Evolutionary conservation across 2,329 filamentous ascomycete species (phyloP).

Genomic region (Nothophaeocryptopus gaeumannii): DNA sequence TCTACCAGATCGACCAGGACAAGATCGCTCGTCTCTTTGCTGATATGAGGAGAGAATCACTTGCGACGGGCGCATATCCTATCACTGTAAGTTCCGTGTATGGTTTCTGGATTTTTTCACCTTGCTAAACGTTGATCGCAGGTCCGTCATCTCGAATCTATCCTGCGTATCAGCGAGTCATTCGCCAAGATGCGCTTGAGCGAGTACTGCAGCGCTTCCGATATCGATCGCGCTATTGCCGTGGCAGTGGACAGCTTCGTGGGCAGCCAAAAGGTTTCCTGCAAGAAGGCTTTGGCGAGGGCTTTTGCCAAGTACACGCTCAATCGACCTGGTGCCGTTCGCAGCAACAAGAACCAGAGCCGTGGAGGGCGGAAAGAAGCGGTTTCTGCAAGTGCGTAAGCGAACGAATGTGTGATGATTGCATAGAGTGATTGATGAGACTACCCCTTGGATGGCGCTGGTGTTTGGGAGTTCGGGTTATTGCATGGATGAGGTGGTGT

Average conservation of each 20-base stretch:
- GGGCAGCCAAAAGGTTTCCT: constrained; percentile 92
- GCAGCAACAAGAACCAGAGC: constrained; percentile 14
- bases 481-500: not conserved
- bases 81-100: constrained; percentile 72
- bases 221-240: constrained; percentile 95
- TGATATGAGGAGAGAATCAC: constrained; percentile 89
- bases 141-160: constrained; percentile 96
- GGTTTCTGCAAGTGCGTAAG: constrained; percentile 25
- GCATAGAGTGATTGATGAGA: too few relatives aligned
- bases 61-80: constrained; percentile 93
- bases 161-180: constrained; percentile 89
- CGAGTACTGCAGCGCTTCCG: constrained; percentile 83
- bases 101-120: not conserved
- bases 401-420: not conserved
- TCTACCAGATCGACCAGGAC: constrained; percentile 97
- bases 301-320: constrained; percentile 90
- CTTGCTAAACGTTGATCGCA: constrained; percentile 45
- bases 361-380: constrained; percentile 13
- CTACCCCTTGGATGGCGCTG: not conserved
- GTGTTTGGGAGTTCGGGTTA: not conserved
- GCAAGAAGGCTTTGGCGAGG: constrained; percentile 90
- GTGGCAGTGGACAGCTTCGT: constrained; percentile 97
- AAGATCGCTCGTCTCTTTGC: constrained; percentile 92
- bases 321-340: constrained; percentile 44
- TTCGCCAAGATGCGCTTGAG: constrained; percentile 99